Evolutionary conservation across 768 basidiomycete genomes (phyloP).

Genomic region (Suillus clintonianus): DNA sequence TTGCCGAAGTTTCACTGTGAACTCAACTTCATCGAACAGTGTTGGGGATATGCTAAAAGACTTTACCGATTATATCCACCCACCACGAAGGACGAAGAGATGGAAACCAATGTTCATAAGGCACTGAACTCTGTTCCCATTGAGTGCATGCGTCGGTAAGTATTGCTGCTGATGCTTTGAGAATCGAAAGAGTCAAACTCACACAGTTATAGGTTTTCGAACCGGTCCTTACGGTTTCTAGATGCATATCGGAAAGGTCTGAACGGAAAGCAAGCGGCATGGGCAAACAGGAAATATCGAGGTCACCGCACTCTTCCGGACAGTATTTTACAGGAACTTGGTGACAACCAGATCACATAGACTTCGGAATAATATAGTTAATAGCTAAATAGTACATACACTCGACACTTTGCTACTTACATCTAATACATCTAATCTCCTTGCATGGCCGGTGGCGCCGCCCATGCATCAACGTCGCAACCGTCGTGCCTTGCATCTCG

Average conservation of each 20-base stretch:
- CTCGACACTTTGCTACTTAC: too few relatives aligned
- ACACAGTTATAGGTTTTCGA: slow-evolving; percentile 5
- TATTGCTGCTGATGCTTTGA: too few relatives aligned
- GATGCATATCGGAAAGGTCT: slow-evolving; percentile 23
- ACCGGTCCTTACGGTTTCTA: slow-evolving; percentile 15
- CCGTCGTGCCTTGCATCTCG: background rate
- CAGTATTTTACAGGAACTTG: too few relatives aligned
- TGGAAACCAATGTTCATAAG: slow-evolving; percentile 32
- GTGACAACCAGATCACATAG: too few relatives aligned
- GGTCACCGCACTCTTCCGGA: too few relatives aligned
- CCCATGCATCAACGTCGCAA: too few relatives aligned
- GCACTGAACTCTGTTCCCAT: slow-evolving; percentile 29
- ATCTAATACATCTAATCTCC: background rate
- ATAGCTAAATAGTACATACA: too few relatives aligned
- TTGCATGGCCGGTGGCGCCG: background rate
- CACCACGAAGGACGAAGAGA: slow-evolving; percentile 33
- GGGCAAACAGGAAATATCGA: too few relatives aligned
- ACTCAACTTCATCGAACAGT: background rate
- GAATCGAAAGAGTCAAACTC: too few relatives aligned
- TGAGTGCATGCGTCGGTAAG: slow-evolving; percentile 19
- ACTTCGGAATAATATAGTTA: too few relatives aligned
- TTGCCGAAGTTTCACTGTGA: background rate
- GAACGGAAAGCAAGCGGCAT: slow-evolving; percentile 17
- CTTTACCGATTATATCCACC: slow-evolving; percentile 27
- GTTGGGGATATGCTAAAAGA: slow-evolving; percentile 29